These are phyloP conservation scores for Macaranga tanarius DNA, from an alignment of 441 rosid genomes.

Conservation along the genomic window DNA sequence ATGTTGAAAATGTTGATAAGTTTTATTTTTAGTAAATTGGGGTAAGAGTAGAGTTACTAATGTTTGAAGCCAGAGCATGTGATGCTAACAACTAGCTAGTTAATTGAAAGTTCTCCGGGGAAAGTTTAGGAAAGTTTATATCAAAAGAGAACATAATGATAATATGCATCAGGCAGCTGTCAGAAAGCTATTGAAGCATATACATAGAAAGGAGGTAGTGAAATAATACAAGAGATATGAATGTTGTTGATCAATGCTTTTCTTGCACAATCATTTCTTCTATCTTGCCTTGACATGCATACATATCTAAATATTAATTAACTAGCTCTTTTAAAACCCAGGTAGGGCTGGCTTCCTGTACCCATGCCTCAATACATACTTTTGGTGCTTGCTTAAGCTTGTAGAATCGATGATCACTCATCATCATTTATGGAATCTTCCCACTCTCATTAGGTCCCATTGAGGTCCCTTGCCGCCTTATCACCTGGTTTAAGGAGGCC, in stretches of 20 bases:
- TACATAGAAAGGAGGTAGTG: background rate
- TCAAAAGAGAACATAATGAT: background rate
- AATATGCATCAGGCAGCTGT: background rate
- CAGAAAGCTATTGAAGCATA: background rate
- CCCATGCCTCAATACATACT: conserved; percentile 3
- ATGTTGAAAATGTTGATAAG: no score
- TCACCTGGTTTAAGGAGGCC: background rate
- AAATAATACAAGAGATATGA: no score
- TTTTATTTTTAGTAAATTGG: no score
- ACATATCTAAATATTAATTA: no score
- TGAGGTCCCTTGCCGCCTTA: background rate
- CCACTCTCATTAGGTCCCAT: background rate
- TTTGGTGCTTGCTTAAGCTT: conserved; percentile 18
- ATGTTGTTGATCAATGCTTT: no score
- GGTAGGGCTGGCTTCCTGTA: background rate
- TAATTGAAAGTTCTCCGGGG: background rate
- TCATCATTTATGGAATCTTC: conserved; percentile 16
- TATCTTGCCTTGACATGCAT: background rate
- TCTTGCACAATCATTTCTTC: background rate
- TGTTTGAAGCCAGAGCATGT: background rate
- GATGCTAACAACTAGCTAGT: background rate
- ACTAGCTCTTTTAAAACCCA: background rate
- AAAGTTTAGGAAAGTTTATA: background rate
- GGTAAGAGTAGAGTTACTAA: no score
- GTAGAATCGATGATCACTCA: conserved; percentile 11